Percentiles rank a stretch among this genome's conserved stretches.
Evolutionary conservation across 1,284 basidiomycete species (phyloP).

Genomic region (Tilletia setariae): DNA sequence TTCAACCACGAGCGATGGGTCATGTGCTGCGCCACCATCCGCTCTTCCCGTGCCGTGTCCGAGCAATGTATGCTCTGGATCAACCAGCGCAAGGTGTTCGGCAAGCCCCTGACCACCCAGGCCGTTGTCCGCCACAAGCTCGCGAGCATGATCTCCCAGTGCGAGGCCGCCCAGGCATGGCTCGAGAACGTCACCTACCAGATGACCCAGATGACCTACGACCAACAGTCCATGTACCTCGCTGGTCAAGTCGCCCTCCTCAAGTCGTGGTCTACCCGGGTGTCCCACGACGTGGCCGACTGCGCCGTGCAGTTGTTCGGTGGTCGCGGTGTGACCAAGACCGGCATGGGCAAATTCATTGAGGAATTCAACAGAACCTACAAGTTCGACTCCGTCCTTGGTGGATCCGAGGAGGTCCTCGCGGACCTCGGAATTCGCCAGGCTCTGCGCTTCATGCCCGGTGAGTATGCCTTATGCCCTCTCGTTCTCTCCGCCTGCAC

Average conservation of each 20-base stretch:
- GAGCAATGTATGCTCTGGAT: conserved; percentile 52
- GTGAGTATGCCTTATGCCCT: too few relatives aligned
- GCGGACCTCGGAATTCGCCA: conserved; percentile 61
- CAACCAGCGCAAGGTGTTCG: conserved; percentile 53
- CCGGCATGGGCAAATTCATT: conserved; percentile 61
- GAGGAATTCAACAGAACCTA: conserved; percentile 63
- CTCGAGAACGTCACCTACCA: conserved; percentile 84
- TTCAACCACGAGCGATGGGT: conserved; percentile 61
- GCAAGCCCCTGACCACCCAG: conserved; percentile 69
- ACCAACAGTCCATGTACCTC: conserved; percentile 64
- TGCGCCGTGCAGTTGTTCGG: conserved; percentile 74
- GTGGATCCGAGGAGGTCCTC: conserved; percentile 57
- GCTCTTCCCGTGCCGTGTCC: conserved; percentile 57
- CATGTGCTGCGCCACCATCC: conserved; percentile 69
- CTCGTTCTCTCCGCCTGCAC: too few relatives aligned
- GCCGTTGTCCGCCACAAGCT: conserved; percentile 80
- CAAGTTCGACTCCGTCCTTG: conserved; percentile 61
- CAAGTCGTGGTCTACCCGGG: conserved; percentile 59
- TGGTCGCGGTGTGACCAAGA: conserved; percentile 68
- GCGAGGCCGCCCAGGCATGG: conserved; percentile 80
- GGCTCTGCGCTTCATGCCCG: conserved; percentile 52
- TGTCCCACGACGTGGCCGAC: conserved; percentile 61
- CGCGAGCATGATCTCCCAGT: conserved; percentile 77
- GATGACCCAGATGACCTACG: conserved; percentile 75
- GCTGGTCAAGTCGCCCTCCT: conserved; percentile 71